These are phyloP conservation scores for Eucalyptus caleyi DNA, from an alignment of 345 rosid genomes.

Conservation along the genomic window DNA sequence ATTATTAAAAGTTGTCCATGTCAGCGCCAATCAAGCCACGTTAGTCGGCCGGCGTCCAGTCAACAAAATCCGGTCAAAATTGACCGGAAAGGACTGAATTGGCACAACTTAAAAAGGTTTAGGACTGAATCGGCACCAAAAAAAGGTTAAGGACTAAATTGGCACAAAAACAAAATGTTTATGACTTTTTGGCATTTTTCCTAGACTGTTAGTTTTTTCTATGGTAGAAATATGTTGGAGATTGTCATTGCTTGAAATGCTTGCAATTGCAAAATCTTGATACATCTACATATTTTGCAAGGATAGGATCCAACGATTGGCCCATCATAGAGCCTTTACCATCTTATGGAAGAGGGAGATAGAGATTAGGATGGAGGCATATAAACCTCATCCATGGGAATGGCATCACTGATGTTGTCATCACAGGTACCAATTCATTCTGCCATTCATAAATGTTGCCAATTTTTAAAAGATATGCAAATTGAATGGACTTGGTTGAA, in stretches of 20 bases:
- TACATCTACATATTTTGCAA: background rate
- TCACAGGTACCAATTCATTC: conserved; percentile 46
- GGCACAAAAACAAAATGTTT: too few relatives aligned
- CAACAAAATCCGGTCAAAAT: too few relatives aligned
- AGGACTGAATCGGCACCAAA: too few relatives aligned
- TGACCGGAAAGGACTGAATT: too few relatives aligned
- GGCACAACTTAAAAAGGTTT: too few relatives aligned
- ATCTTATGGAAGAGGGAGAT: conserved; percentile 99
- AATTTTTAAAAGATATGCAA: background rate
- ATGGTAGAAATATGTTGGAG: background rate
- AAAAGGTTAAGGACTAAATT: too few relatives aligned
- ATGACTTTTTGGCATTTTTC: too few relatives aligned
- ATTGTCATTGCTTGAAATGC: background rate
- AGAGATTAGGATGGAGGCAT: conserved; percentile 90
- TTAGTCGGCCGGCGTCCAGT: too few relatives aligned
- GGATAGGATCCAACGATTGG: conserved; percentile 75
- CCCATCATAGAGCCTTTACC: conserved; percentile 84
- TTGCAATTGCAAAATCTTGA: background rate
- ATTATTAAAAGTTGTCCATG: too few relatives aligned
- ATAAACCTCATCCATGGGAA: conserved; percentile 96
- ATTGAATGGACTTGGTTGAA: background rate
- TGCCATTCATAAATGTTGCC: background rate
- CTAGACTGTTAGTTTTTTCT: background rate
- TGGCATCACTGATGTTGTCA: conserved; percentile 69
- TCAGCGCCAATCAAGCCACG: too few relatives aligned